Percentiles rank a stretch among this genome's conserved stretches.
Evolutionary conservation across 2,329 filamentous ascomycete species (phyloP).

Genomic region (Sporothrix pallida): DNA sequence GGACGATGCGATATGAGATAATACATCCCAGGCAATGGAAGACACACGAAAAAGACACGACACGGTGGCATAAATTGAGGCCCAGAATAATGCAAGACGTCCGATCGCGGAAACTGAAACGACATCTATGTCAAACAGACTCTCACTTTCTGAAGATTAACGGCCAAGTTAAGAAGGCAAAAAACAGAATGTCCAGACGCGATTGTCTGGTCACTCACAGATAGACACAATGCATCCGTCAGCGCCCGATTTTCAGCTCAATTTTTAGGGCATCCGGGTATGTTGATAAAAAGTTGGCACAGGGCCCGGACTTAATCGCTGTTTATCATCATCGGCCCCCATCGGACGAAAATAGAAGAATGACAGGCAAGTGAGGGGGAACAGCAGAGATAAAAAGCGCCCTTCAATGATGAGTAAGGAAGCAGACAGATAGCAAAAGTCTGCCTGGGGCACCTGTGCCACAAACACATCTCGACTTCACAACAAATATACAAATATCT

Average conservation of each 20-base stretch:
- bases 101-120: not conserved
- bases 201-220: not conserved
- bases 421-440: too few species aligned
- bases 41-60: not conserved
- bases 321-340: slow-evolving; percentile 9
- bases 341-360: not conserved
- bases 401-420: too few species aligned
- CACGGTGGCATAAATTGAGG: not conserved
- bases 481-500: not conserved
- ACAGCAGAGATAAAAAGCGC: not conserved
- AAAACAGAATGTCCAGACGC: not conserved
- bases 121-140: slow-evolving; percentile 1
- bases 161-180: not conserved
- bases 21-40: not conserved
- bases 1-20: not conserved
- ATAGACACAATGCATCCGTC: not conserved
- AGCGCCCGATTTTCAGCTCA: not conserved
- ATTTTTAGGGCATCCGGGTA: not conserved
- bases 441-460: not conserved
- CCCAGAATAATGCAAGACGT: not conserved
- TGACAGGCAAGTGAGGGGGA: slow-evolving; percentile 7
- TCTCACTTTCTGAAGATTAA: not conserved
- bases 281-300: slow-evolving; percentile 15
- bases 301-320: slow-evolving; percentile 20
- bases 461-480: not conserved